Conservation (phyloP, 2,329 filamentous ascomycete genomes). For the Dactylella cylindrospora region DNA sequence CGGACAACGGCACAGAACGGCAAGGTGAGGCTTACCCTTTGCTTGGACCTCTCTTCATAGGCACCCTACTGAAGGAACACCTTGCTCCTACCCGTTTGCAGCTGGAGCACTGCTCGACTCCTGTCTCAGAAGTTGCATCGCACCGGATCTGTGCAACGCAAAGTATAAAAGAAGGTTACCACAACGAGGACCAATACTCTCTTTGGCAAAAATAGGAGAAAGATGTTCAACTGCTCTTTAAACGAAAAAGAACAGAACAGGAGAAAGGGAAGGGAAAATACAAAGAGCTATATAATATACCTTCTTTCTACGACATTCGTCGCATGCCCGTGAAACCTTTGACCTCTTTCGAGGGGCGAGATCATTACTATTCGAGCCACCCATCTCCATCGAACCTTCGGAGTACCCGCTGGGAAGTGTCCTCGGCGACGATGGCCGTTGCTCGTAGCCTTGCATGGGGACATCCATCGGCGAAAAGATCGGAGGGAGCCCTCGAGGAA, state of each 20-base stretch:
- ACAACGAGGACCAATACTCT: constrained; percentile 41
- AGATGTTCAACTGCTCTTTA: too few species aligned
- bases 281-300: constrained; percentile 50
- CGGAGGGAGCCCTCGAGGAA: constrained; percentile 46
- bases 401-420: constrained; percentile 51
- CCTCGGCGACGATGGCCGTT: constrained; percentile 51
- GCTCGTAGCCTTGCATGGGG: constrained; percentile 48
- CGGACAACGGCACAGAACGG: constrained; percentile 1
- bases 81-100: constrained; percentile 73
- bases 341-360: constrained; percentile 73
- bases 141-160: constrained; percentile 67
- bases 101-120: constrained; percentile 74
- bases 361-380: constrained; percentile 58
- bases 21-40: constrained; percentile 66
- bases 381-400: constrained; percentile 57
- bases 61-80: constrained; percentile 83
- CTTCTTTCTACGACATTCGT: constrained; percentile 86
- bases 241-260: constrained; percentile 45
- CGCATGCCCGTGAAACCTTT: constrained; percentile 84
- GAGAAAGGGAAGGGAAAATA: constrained; percentile 37
- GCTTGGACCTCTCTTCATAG: constrained; percentile 83
- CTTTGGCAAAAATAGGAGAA: too few species aligned
- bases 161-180: constrained; percentile 35
- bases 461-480: constrained; percentile 46
- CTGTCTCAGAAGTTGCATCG: constrained; percentile 74